Evolutionary conservation across 805 yeast species (phyloP).

Genomic region (Metschnikowia orientalis): DNA sequence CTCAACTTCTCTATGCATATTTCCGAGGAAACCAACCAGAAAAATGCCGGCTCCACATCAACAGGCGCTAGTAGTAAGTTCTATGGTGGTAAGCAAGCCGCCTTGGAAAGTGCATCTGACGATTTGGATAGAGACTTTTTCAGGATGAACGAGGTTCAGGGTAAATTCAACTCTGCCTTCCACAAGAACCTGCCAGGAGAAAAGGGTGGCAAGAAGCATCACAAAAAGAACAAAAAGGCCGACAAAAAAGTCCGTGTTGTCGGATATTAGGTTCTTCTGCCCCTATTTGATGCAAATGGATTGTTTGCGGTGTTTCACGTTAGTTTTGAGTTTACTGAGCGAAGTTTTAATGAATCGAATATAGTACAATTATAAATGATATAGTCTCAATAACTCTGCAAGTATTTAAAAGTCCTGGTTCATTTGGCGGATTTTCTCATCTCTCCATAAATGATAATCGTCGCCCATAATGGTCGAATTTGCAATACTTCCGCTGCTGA

Average conservation of each 20-base stretch:
- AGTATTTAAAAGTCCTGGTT: slow-evolving; percentile 5
- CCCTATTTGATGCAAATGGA: too few species aligned
- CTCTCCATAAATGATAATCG: slow-evolving; percentile 39
- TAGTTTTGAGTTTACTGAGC: too few species aligned
- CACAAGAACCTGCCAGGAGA: slow-evolving; percentile 43
- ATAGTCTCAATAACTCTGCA: too few species aligned
- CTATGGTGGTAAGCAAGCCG: slow-evolving; percentile 82
- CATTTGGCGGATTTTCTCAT: slow-evolving; percentile 28
- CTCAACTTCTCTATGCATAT: slow-evolving; percentile 79
- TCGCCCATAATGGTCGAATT: slow-evolving; percentile 38
- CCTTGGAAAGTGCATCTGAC: slow-evolving; percentile 69
- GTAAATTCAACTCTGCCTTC: slow-evolving; percentile 67
- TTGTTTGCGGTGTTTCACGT: too few species aligned
- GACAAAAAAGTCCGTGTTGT: slow-evolving; percentile 38
- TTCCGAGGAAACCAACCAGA: slow-evolving; percentile 30
- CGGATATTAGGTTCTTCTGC: too few species aligned
- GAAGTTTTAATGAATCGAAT: too few species aligned
- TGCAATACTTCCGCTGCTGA: slow-evolving; percentile 27
- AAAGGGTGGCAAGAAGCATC: slow-evolving; percentile 51
- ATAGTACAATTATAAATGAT: too few species aligned
- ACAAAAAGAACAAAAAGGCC: slow-evolving; percentile 71
- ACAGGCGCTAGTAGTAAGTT: slow-evolving; percentile 44
- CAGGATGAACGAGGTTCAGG: slow-evolving; percentile 58
- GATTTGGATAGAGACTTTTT: slow-evolving; percentile 87
- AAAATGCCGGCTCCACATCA: slow-evolving; percentile 22